Evolutionary conservation across 2,329 filamentous ascomycete species (phyloP).

Genomic region (Colletotrichum sidae): DNA sequence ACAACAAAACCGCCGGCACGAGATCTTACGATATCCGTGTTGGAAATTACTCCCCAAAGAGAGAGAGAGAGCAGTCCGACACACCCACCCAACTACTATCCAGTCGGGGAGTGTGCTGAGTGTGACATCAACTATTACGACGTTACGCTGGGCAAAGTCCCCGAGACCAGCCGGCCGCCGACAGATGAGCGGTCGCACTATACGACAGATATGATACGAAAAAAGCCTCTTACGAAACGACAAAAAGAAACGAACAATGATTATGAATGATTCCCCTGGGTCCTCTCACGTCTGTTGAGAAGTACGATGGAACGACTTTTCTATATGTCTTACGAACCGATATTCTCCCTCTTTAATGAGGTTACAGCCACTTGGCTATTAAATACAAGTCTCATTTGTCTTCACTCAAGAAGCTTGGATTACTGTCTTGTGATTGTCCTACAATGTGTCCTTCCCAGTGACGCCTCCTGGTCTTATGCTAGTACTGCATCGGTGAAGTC

Average conservation of each 20-base stretch:
- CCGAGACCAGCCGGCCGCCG: slow-evolving; percentile 4
- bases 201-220: slow-evolving; percentile 17
- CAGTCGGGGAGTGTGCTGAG: slow-evolving; percentile 23
- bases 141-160: slow-evolving; percentile 20
- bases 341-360: slow-evolving; percentile 31
- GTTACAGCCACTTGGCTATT: slow-evolving; percentile 31
- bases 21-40: slow-evolving; percentile 24
- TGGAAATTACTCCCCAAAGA: slow-evolving; percentile 7
- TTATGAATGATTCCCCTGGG: slow-evolving; percentile 17
- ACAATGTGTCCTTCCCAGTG: too few species aligned
- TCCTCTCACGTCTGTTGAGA: slow-evolving; percentile 19
- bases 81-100: slow-evolving; percentile 17
- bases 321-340: slow-evolving; percentile 27
- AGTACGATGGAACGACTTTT: slow-evolving; percentile 34
- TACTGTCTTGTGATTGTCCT: too few species aligned
- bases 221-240: slow-evolving; percentile 6
- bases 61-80: slow-evolving; percentile 23
- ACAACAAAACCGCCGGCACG: slow-evolving; percentile 34
- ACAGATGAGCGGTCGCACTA: background rate
- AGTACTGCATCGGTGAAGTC: too few species aligned
- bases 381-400: slow-evolving; percentile 32
- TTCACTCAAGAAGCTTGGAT: background rate
- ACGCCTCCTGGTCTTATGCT: too few species aligned
- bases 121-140: background rate
- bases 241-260: slow-evolving; percentile 11